Evolutionary conservation across 1,284 basidiomycete species (phyloP).

Genomic region (Xerocomus nothofagi): DNA sequence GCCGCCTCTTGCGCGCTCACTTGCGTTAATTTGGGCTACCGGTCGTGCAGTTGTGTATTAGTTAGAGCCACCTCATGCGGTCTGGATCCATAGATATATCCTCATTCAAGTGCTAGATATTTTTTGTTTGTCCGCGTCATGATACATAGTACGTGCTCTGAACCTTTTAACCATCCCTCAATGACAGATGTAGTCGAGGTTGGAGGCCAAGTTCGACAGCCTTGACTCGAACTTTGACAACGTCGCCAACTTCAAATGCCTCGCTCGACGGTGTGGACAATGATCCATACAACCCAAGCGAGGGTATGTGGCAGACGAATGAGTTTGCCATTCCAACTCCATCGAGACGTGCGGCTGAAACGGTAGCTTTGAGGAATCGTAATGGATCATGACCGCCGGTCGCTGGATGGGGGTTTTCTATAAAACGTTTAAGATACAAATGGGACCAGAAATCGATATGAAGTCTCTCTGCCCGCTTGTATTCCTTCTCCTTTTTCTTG

Average conservation of each 20-base stretch:
- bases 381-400: constrained; percentile 27
- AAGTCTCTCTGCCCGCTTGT: constrained; percentile 23
- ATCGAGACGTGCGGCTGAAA: constrained; percentile 19
- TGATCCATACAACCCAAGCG: constrained; percentile 25
- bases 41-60: too few relatives aligned
- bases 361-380: constrained; percentile 23
- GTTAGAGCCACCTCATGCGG: too few relatives aligned
- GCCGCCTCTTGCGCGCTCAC: too few relatives aligned
- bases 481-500: constrained; percentile 32
- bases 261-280: constrained; percentile 11
- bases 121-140: too few relatives aligned
- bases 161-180: constrained; percentile 3
- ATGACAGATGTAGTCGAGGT: constrained; percentile 22
- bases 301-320: constrained; percentile 28
- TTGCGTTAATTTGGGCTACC: too few relatives aligned
- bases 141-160: not conserved
- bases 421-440: constrained; percentile 35
- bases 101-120: too few relatives aligned
- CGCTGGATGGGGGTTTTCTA: constrained; percentile 27
- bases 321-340: constrained; percentile 13
- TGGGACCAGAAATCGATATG: constrained; percentile 50
- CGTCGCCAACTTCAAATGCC: constrained; percentile 23
- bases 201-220: constrained; percentile 26
- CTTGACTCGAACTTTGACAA: constrained; percentile 24
- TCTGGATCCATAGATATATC: too few relatives aligned